Percentiles rank a stretch among this genome's conserved stretches.
phyloP scores from a whole-genome alignment of 2,329 filamentous ascomycete species.

The Fusarium mundagurra region DNA sequence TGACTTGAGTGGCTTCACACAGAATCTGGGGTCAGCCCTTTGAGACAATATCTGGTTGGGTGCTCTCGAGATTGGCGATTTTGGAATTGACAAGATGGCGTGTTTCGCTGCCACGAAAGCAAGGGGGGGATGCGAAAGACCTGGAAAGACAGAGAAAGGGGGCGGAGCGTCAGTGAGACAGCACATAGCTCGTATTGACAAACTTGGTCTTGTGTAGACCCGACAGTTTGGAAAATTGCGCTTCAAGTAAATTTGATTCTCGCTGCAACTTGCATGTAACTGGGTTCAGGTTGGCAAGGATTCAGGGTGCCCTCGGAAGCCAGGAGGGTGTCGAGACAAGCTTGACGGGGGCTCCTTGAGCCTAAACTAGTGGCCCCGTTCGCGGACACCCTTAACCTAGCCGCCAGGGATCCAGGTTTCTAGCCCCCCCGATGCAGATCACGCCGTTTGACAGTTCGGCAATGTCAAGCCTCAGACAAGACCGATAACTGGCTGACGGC shows the following conservation, averaged over 20 bases:
- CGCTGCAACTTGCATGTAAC: constrained; percentile 40
- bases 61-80: constrained; percentile 38
- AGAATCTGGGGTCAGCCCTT: constrained; percentile 24
- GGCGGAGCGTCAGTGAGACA: constrained; percentile 31
- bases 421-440: constrained; percentile 45
- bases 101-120: constrained; percentile 21
- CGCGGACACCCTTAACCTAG: constrained; percentile 35
- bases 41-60: constrained; percentile 31
- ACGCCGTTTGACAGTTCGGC: constrained; percentile 45
- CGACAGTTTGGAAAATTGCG: constrained; percentile 52
- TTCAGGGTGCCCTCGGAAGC: constrained; percentile 23
- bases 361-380: constrained; percentile 40
- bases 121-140: constrained; percentile 21
- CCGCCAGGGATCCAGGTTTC: constrained; percentile 41
- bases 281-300: constrained; percentile 31
- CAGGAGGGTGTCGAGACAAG: constrained; percentile 39
- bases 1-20: constrained; percentile 33
- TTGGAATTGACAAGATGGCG: constrained; percentile 13
- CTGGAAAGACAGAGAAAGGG: constrained; percentile 24
- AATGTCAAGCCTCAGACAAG: constrained; percentile 32
- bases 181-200: constrained; percentile 38
- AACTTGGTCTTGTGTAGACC: constrained; percentile 42
- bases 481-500: constrained; percentile 11
- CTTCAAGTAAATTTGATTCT: constrained; percentile 45
- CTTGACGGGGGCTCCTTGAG: constrained; percentile 34